Base-by-base conservation (phyloP, 768 basidiomycete genomes). In the Boletellus sp. region DNA sequence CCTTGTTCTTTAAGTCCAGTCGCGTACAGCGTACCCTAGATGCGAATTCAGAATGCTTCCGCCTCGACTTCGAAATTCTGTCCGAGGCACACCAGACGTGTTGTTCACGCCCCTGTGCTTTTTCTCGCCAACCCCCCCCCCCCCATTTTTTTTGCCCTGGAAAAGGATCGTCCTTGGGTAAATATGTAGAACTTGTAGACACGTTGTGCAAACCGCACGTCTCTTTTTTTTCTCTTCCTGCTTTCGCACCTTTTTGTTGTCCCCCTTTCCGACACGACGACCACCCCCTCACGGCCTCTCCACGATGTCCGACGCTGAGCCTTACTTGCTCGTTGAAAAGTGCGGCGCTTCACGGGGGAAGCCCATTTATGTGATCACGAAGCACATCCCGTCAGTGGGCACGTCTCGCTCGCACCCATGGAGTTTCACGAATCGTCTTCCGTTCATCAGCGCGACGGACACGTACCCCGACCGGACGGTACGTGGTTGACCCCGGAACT, bases 331-430 rank as follows among this genome's bases (percentile, higher is more conserved):
- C 46, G 68, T 72, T 28, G 71, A 72, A 58, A 74, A 73, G 57
- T 72, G 71, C 48, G 71, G 71, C 10, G 68, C 73, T 32, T 67
- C 67, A 26, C 65, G 72, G n/a, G 71, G 73, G 40, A 69, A 64
- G 44, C 71, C 71, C 43, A 73, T 72, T 55, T 72, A 72, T 48
- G 71, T 72, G 55, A 74, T 72, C 60, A 72, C 71, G 17, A 73
- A 72, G 56, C 56, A 72, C 41, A 69, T 58, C 33, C 73, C 71
- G 73, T 73, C 52, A 72, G 72, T 73, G 24, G 42, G 37, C 45
- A 35, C 38, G 40, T 17, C 44, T 47, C 36, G 44, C n/a, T 56
- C 51, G 35, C 47, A 39, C 17, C 15, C 19, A n/a, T 51, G 5
- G 41, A 10, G 37, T 58, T 56, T 68, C 51, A 64, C 60, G 46